phyloP scores from a whole-genome alignment of 495 filamentous ascomycete species.

The Hypoxylon fuscum region DNA sequence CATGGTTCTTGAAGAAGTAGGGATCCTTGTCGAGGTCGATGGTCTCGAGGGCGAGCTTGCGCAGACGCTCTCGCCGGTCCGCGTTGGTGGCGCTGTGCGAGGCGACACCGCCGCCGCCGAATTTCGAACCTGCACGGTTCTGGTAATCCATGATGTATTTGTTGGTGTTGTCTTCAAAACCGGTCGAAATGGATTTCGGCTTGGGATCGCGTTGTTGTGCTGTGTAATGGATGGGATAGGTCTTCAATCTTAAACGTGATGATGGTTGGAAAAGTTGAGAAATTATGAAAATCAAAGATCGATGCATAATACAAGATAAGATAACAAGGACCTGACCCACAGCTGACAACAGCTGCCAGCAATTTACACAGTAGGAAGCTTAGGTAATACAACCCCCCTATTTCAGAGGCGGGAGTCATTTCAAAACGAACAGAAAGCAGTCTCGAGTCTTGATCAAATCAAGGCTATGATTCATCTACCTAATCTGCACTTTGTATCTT shows the following conservation, averaged over 20 bases:
- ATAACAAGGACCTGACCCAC: conserved; percentile 9
- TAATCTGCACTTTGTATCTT: conserved; percentile 14
- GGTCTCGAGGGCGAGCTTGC: conserved; percentile 96
- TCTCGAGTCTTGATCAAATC: conserved; percentile 2
- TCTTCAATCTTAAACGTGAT: no score
- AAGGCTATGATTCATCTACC: conserved; percentile 16
- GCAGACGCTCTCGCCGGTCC: conserved; percentile 94
- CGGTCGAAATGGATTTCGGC: background rate
- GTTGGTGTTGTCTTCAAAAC: background rate
- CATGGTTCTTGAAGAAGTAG: conserved; percentile 99
- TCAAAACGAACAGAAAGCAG: background rate
- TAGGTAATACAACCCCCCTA: conserved; percentile 16
- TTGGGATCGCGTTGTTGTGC: background rate
- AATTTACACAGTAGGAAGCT: no score
- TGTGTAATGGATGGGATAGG: background rate
- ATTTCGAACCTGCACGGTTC: conserved; percentile 97
- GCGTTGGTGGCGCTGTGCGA: conserved; percentile 93
- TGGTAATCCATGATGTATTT: conserved; percentile 66
- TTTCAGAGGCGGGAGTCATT: background rate
- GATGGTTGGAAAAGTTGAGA: no score
- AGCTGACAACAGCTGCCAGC: background rate
- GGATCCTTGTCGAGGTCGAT: conserved; percentile 99
- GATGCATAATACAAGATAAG: conserved; percentile 33
- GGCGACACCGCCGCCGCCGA: conserved; percentile 96
- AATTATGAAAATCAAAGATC: no score